These are phyloP conservation scores for Trichoderma erinaceum DNA, from an alignment of 495 filamentous ascomycete genomes.

Conservation along the genomic window DNA sequence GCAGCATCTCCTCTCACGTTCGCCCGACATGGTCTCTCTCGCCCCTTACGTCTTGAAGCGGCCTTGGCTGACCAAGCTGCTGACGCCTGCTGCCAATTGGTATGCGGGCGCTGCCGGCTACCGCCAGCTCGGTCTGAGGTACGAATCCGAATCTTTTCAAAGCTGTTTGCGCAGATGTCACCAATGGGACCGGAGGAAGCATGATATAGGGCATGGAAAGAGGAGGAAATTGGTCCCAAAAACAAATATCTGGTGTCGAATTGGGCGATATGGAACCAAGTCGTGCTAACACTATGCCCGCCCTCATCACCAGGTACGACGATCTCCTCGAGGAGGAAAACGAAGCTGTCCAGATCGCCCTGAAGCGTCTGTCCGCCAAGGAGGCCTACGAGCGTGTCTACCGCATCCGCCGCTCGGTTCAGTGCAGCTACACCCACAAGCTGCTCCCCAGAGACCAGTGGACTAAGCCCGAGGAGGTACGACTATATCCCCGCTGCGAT, in stretches of 20 bases:
- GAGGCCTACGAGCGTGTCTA: slow-evolving; percentile 94
- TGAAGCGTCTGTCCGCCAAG: slow-evolving; percentile 85
- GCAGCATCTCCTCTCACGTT: background rate
- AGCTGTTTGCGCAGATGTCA: background rate
- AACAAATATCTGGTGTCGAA: background rate
- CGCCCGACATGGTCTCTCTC: slow-evolving; percentile 38
- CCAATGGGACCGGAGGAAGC: background rate
- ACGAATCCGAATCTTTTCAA: slow-evolving; percentile 28
- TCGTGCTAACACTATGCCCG: background rate
- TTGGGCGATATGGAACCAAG: background rate
- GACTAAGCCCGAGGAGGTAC: slow-evolving; percentile 50
- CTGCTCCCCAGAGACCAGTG: slow-evolving; percentile 76
- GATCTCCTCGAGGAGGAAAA: slow-evolving; percentile 89
- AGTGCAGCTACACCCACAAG: slow-evolving; percentile 68
- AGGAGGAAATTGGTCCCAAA: background rate
- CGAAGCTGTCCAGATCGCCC: slow-evolving; percentile 74
- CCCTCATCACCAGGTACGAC: slow-evolving; percentile 59
- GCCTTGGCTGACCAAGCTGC: slow-evolving; percentile 72
- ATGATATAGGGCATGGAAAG: background rate
- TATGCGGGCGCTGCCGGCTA: slow-evolving; percentile 84
- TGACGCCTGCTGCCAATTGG: slow-evolving; percentile 75
- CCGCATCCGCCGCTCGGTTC: slow-evolving; percentile 90
- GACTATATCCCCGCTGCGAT: slow-evolving; percentile 22
- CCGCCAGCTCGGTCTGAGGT: slow-evolving; percentile 88
- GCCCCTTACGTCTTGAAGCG: slow-evolving; percentile 66